Conservation (phyloP, 306 rosid species). For the Betula pendula region DNA sequence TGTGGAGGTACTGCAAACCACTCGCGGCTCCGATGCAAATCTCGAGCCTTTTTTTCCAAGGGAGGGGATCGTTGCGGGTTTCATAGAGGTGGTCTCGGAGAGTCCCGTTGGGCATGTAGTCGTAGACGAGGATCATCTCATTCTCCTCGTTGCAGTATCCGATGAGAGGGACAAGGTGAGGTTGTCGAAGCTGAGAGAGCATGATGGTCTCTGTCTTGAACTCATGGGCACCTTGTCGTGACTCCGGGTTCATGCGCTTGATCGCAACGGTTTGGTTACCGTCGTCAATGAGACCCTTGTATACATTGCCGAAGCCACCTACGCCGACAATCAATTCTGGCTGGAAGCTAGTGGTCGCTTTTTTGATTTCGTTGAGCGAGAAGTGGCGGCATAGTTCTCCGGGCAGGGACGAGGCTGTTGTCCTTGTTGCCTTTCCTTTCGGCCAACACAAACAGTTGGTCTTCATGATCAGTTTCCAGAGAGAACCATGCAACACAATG, state of each 20-base stretch:
- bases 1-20: constrained; percentile 33
- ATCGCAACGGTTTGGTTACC: neutral
- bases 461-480: neutral
- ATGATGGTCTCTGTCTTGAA: constrained; percentile 49
- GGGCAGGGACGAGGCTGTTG: neutral
- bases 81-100: constrained; percentile 30
- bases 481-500: neutral
- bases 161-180: constrained; percentile 31
- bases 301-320: neutral
- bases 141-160: constrained; percentile 38
- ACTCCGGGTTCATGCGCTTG: constrained; percentile 33
- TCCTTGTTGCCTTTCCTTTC: neutral
- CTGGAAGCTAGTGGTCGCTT: neutral
- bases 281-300: constrained; percentile 9
- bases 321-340: neutral
- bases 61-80: constrained; percentile 10
- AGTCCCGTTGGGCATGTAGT: constrained; percentile 34
- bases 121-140: constrained; percentile 48
- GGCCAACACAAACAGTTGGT: neutral
- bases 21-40: constrained; percentile 13
- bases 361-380: neutral
- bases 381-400: neutral
- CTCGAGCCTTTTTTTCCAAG: constrained; percentile 26
- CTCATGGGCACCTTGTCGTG: constrained; percentile 40
- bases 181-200: constrained; percentile 48